Percentiles rank a stretch among this genome's conserved stretches.
phyloP scores from a whole-genome alignment of 257 asterid genomes.

The Fraxinus cuspidata region DNA sequence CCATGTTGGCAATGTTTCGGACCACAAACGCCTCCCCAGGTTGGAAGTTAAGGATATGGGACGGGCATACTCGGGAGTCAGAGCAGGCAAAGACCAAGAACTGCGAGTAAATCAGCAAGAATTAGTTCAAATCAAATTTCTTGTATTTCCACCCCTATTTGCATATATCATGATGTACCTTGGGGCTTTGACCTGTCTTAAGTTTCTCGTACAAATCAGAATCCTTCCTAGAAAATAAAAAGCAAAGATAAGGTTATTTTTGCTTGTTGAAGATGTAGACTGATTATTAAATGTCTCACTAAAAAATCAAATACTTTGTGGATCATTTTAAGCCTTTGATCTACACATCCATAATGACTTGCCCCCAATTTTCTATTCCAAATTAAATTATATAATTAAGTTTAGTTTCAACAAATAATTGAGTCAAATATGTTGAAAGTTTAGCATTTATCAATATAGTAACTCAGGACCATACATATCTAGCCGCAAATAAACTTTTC shows the following conservation, averaged over 20 bases:
- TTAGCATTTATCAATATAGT: background rate
- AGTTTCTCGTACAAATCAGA: constrained; percentile 39
- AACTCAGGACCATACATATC: background rate
- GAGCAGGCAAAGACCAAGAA: constrained; percentile 68
- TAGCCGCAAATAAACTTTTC: too few relatives aligned
- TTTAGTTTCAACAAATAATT: background rate
- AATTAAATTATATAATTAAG: background rate
- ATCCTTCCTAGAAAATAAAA: constrained; percentile 33
- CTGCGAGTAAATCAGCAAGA: constrained; percentile 23
- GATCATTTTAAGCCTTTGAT: background rate
- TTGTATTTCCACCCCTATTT: background rate
- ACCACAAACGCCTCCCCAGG: constrained; percentile 68
- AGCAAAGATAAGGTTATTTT: background rate
- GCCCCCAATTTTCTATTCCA: background rate
- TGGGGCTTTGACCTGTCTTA: constrained; percentile 47
- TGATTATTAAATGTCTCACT: background rate
- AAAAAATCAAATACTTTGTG: background rate
- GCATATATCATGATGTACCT: constrained; percentile 29
- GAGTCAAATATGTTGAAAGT: background rate
- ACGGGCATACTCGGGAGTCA: constrained; percentile 66
- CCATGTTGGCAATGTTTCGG: constrained; percentile 66
- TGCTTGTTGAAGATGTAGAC: background rate
- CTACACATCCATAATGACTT: background rate
- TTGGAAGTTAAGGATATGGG: constrained; percentile 51
- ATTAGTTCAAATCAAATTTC: background rate